phyloP scores from a whole-genome alignment of 192 early-diverging fungal species.

The Linnemannia zychae region DNA sequence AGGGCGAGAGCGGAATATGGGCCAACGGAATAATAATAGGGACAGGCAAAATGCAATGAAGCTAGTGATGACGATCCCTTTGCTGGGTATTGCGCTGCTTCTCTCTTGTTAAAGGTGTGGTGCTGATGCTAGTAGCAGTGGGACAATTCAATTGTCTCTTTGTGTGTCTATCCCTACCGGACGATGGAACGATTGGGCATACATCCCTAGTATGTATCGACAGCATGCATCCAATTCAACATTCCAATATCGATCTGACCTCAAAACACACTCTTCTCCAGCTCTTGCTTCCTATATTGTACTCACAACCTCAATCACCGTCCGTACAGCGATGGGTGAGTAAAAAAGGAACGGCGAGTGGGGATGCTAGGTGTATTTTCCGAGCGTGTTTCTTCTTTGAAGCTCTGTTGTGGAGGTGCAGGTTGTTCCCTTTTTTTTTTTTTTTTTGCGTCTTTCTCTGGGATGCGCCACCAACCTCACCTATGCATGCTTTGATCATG shows the following conservation, averaged over 20 bases:
- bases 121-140: not conserved
- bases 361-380: no score
- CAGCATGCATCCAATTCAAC: not conserved
- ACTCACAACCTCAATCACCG: not conserved
- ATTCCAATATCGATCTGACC: conserved; percentile 54
- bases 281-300: no score
- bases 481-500: no score
- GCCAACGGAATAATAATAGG: no score
- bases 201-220: not conserved
- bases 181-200: conserved; percentile 6
- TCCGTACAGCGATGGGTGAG: no score
- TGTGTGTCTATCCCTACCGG: conserved; percentile 4
- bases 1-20: conserved; percentile 11
- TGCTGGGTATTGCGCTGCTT: not conserved
- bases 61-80: not conserved
- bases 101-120: not conserved
- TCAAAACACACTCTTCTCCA: conserved; percentile 4
- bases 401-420: no score
- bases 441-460: no score
- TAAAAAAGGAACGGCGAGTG: no score
- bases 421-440: no score
- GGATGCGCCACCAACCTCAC: no score
- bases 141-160: not conserved
- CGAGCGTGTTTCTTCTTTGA: no score
- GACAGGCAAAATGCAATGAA: no score